Base-by-base conservation (phyloP, 2,329 filamentous ascomycete genomes). In the Colletotrichum euphorbiae region DNA sequence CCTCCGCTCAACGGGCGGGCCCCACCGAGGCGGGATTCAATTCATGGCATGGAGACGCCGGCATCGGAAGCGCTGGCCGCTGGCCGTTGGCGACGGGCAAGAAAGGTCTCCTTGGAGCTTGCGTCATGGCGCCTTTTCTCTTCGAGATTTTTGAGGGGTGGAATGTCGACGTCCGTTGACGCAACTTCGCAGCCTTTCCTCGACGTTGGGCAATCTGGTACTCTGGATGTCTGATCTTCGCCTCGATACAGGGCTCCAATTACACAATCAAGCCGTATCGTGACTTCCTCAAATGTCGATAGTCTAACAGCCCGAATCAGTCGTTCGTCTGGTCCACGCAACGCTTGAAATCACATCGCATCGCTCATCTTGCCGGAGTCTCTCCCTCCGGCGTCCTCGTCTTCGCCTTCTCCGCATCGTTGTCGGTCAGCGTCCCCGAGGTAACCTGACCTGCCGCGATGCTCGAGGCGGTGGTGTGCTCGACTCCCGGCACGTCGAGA, bases 341-440 rank as follows among this genome's bases (percentile, higher is more conserved):
- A 33, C 38, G 40, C 59, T 24, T 42, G 42, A 19, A 19, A 36
- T 15, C 40, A 21, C 17, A 6, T 13, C 13, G 17, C 40, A 45
- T 15, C 36, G 38, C 38, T 52, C 43, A 57, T 42, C 51, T 57
- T 28, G 15, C 43, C 38, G 52, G 60, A 28, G 13, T 62, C 13
- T 57, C 4, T 51, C 19, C 60, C 38, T 64, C 64, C 45, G 45
- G 52, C 8, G 17, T 19, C 9, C 38, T 28, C 52, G 45, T 24
- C 19, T 12, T 33, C 4, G 45, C 12, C 46, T 64, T 64, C 24
- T 67, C 64, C 60, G 40, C 45, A 13, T 67, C 60, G 6, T 45
- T 58, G 45, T 67, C 64, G 5, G 64, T 64, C 60, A 40, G 31
- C 43, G 63, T 56, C 21, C 19, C 21, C 24, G 63, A 66, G 12